Evolutionary conservation across 306 rosid species (phyloP).

Genomic region (Fragaria nilgerrensis): DNA sequence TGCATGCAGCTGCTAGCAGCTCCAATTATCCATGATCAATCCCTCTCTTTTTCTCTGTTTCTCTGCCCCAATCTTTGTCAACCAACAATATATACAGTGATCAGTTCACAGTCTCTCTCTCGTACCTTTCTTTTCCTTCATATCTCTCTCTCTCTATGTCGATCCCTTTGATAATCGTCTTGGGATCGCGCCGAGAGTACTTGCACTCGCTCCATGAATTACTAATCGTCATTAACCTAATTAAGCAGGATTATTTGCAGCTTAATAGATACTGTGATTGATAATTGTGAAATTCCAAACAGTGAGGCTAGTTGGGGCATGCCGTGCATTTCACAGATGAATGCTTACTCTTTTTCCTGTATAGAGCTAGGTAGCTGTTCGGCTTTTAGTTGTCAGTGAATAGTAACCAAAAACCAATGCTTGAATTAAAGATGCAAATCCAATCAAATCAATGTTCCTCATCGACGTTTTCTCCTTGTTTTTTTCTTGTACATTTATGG

Average conservation of each 20-base stretch:
- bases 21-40: constrained; percentile 19
- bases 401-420: constrained; percentile 3
- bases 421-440: not conserved
- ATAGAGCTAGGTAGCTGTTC: not conserved
- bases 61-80: constrained; percentile 2
- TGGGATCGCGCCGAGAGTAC: not conserved
- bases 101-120: not conserved
- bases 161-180: not conserved
- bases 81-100: constrained; percentile 21
- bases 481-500: not conserved
- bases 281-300: not conserved
- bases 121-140: constrained; percentile 11
- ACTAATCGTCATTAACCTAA: not conserved
- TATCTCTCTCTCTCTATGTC: not conserved
- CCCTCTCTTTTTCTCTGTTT: constrained; percentile 16
- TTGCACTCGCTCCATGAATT: not conserved
- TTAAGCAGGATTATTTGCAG: not conserved
- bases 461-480: not conserved
- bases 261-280: not conserved
- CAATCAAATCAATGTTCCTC: constrained; percentile 5
- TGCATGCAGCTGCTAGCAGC: not conserved
- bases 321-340: not conserved
- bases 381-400: constrained; percentile 12
- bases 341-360: not conserved
- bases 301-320: not conserved